Conservation (phyloP, 192 early-diverging fungal species). For the Coemansia biformis region DNA sequence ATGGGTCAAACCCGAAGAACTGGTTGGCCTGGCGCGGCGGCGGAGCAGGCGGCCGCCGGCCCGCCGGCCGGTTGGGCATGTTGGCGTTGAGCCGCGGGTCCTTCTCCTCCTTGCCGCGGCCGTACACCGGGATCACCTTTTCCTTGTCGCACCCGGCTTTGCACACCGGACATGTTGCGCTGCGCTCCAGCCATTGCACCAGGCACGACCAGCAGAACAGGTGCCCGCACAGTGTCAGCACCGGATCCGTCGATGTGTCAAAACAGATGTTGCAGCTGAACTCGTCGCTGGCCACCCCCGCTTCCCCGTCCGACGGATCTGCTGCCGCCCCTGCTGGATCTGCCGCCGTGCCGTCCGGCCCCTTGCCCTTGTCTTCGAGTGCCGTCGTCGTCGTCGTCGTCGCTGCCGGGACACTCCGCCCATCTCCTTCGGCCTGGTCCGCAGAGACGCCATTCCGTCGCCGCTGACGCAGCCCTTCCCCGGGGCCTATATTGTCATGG, state of each 20-base stretch:
- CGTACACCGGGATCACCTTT: slow-evolving; percentile 80
- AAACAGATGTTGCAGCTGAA: slow-evolving; percentile 56
- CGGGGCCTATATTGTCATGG: no score
- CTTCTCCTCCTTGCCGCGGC: slow-evolving; percentile 68
- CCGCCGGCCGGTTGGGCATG: slow-evolving; percentile 70
- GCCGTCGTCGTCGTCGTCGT: slow-evolving; percentile 5
- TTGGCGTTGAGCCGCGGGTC: slow-evolving; percentile 56
- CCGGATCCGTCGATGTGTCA: slow-evolving; percentile 69
- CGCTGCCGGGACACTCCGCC: not conserved
- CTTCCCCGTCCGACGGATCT: no score
- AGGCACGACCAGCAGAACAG: slow-evolving; percentile 75
- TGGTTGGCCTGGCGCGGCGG: slow-evolving; percentile 54
- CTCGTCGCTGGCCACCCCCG: slow-evolving; percentile 17
- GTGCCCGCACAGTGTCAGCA: slow-evolving; percentile 75
- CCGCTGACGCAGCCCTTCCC: slow-evolving; percentile 3
- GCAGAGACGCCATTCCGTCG: slow-evolving; percentile 4
- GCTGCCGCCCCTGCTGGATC: no score
- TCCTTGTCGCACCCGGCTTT: slow-evolving; percentile 80
- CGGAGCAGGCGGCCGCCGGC: slow-evolving; percentile 70
- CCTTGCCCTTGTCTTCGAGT: slow-evolving; percentile 10
- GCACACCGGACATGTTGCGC: slow-evolving; percentile 77
- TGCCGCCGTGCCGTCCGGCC: not conserved
- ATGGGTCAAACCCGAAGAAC: slow-evolving; percentile 56
- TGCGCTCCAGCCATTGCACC: slow-evolving; percentile 71
- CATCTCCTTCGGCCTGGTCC: not conserved